Percentiles rank a stretch among this genome's conserved stretches.
Conservation (phyloP, 1,139 yeast species). For the Magnusiomyces magnusii region DNA sequence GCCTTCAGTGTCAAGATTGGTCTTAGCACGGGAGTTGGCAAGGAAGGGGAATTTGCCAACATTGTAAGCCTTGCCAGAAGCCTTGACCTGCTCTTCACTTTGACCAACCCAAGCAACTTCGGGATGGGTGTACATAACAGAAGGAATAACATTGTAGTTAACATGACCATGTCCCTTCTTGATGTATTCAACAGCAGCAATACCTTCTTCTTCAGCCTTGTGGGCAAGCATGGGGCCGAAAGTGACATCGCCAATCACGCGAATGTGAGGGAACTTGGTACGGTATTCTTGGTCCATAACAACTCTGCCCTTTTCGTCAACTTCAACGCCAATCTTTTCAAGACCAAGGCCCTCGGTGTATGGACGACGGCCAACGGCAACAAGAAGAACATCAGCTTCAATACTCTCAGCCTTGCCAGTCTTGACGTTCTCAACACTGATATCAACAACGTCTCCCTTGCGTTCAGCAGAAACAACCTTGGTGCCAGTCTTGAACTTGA, state of each 20-base stretch:
- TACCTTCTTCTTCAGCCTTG: slow-evolving; percentile 99
- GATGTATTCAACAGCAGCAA: slow-evolving; percentile 95
- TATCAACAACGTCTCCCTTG: slow-evolving; percentile 86
- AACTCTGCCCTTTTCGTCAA: slow-evolving; percentile 85
- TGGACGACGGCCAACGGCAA: slow-evolving; percentile 99
- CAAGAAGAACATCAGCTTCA: slow-evolving; percentile 88
- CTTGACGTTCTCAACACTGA: slow-evolving; percentile 87
- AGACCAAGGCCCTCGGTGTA: slow-evolving; percentile 84
- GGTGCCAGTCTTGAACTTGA: slow-evolving; percentile 86
- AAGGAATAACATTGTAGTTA: slow-evolving; percentile 94
- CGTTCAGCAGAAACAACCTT: slow-evolving; percentile 83
- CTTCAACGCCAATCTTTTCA: slow-evolving; percentile 82
- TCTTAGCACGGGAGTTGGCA: slow-evolving; percentile 99
- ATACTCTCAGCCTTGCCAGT: slow-evolving; percentile 70
- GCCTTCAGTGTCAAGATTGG: slow-evolving; percentile 95
- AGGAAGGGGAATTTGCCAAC: slow-evolving; percentile 97
- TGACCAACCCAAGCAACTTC: slow-evolving; percentile 99
- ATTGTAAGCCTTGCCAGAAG: slow-evolving; percentile 84
- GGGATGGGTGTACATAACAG: slow-evolving; percentile 98
- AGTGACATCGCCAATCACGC: slow-evolving; percentile 97
- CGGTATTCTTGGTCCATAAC: slow-evolving; percentile 92
- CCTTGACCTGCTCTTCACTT: slow-evolving; percentile 92
- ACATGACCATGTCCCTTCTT: slow-evolving; percentile 96
- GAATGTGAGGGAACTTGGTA: slow-evolving; percentile 87
- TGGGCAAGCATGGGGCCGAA: slow-evolving; percentile 99